phyloP scores from a whole-genome alignment of 208 protist genomes.

The Leishmania turanica region DNA sequence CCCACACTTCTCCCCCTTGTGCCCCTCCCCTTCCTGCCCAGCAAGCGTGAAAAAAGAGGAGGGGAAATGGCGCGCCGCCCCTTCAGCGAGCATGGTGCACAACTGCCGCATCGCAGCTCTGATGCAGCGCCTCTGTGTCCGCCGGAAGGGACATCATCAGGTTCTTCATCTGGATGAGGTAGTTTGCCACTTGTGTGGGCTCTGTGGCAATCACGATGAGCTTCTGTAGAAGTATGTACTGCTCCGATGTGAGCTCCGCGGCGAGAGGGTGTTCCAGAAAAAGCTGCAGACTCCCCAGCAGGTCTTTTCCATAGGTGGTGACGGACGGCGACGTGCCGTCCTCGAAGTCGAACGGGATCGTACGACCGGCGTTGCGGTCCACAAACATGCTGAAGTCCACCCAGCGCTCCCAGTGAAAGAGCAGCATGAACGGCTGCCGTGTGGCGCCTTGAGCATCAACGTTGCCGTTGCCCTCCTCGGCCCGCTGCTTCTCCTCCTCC shows the following conservation, averaged over 20 bases:
- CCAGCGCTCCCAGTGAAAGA: constrained; percentile 82
- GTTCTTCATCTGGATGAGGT: constrained; percentile 76
- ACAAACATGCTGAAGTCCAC: constrained; percentile 91
- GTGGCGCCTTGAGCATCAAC: not conserved
- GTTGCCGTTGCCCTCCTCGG: not conserved
- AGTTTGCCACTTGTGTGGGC: constrained; percentile 71
- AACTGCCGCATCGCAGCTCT: constrained; percentile 47
- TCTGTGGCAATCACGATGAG: constrained; percentile 62
- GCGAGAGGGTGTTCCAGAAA: constrained; percentile 60
- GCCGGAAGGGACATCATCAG: constrained; percentile 61
- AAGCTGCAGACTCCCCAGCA: constrained; percentile 47
- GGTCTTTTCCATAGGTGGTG: constrained; percentile 63
- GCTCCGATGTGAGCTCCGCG: constrained; percentile 50
- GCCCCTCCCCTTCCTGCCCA: not conserved
- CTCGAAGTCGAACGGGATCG: constrained; percentile 61
- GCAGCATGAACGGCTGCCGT: constrained; percentile 45
- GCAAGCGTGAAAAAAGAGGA: not conserved
- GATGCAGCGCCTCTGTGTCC: constrained; percentile 43
- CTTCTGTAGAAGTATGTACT: constrained; percentile 57
- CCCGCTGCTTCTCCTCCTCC: not conserved
- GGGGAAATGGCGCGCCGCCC: no score
- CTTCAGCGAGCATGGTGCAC: constrained; percentile 21
- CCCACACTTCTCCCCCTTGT: not conserved
- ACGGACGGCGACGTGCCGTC: constrained; percentile 32
- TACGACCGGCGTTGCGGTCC: constrained; percentile 83